Percentiles rank a stretch among this genome's conserved stretches.
Evolutionary conservation across 768 basidiomycete genomes (phyloP).

Genomic region (Sporobolomyces roseus): DNA sequence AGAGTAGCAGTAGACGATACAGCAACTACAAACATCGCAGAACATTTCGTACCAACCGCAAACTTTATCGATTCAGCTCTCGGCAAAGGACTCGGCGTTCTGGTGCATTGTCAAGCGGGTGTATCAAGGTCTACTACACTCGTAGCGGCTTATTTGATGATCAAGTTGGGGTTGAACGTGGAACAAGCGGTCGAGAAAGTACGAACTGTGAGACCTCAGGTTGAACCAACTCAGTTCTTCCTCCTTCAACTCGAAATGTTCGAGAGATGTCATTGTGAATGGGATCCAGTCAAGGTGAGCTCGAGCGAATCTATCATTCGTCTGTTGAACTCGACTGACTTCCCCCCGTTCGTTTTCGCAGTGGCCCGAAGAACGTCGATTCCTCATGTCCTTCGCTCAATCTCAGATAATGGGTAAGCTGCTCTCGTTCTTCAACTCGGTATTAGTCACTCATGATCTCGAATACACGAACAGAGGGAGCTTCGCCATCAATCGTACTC

Average conservation of each 20-base stretch:
- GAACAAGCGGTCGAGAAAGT: conserved; percentile 44
- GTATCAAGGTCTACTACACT: conserved; percentile 44
- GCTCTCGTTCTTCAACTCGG: not conserved
- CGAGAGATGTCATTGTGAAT: conserved; percentile 43
- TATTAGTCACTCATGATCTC: not conserved
- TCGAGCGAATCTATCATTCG: too few relatives aligned
- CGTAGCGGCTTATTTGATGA: conserved; percentile 44
- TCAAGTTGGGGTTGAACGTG: conserved; percentile 38
- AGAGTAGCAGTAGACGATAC: conserved; percentile 43
- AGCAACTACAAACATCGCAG: conserved; percentile 42
- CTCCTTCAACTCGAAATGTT: conserved; percentile 45
- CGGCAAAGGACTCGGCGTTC: conserved; percentile 28
- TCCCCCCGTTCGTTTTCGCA: not conserved
- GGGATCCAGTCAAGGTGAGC: conserved; percentile 43
- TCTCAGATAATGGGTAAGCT: conserved; percentile 41
- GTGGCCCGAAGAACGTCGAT: conserved; percentile 43
- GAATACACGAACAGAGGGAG: conserved; percentile 34
- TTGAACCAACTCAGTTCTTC: conserved; percentile 44
- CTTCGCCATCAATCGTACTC: conserved; percentile 41
- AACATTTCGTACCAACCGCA: conserved; percentile 27
- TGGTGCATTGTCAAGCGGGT: conserved; percentile 47
- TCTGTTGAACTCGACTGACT: not conserved
- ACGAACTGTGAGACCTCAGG: conserved; percentile 32
- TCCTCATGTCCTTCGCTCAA: conserved; percentile 44
- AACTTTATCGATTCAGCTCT: conserved; percentile 37